Conservation (phyloP, 1,139 yeast species). For the Kazachstania sp. region DNA sequence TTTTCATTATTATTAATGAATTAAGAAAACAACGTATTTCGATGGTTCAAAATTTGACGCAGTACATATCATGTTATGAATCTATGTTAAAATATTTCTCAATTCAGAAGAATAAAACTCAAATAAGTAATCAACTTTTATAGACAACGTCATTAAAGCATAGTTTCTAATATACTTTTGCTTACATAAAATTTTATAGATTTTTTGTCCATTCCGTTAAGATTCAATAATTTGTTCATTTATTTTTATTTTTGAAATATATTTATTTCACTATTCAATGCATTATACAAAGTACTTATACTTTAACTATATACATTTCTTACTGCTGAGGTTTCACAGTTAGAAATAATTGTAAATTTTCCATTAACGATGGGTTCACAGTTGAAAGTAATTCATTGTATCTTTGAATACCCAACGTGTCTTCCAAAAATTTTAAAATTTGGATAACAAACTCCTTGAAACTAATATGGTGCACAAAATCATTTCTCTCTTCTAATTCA, state of each 20-base stretch:
- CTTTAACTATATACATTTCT: background rate
- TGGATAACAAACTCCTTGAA: conserved; percentile 34
- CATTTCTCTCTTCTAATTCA: conserved; percentile 38
- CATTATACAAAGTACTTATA: background rate
- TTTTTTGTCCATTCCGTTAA: background rate
- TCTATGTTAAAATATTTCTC: conserved; percentile 33
- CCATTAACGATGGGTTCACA: conserved; percentile 27
- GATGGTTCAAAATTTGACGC: conserved; percentile 77
- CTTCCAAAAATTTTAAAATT: conserved; percentile 27
- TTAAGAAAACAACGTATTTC: conserved; percentile 65
- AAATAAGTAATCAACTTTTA: background rate
- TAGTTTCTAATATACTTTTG: background rate
- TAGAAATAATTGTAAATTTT: conserved; percentile 32
- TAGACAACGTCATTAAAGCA: background rate
- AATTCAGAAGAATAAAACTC: conserved; percentile 6
- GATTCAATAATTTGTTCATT: background rate
- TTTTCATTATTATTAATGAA: conserved; percentile 37
- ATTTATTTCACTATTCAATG: background rate
- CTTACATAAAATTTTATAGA: background rate
- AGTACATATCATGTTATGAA: conserved; percentile 67
- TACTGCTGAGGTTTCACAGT: conserved; percentile 8
- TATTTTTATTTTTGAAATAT: background rate
- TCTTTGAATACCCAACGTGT: conserved; percentile 25
- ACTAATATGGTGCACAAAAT: conserved; percentile 53
- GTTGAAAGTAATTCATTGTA: conserved; percentile 23